Evolutionary conservation across 306 rosid species (phyloP).

Genomic region (Alnus glutinosa): DNA sequence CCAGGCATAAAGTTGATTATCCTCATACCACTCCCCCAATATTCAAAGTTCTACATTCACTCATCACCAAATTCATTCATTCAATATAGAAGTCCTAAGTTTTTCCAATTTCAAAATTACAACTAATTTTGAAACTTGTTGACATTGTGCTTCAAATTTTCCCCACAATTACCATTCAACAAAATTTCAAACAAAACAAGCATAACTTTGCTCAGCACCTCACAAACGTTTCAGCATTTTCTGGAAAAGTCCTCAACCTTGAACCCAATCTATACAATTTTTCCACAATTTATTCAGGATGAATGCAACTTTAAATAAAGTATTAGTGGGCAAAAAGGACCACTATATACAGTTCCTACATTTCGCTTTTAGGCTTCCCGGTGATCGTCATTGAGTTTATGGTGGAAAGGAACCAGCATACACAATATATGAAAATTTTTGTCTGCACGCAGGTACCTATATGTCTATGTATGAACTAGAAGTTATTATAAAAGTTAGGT

Average conservation of each 20-base stretch:
- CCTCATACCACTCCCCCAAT: background rate
- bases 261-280: background rate
- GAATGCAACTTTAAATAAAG: background rate
- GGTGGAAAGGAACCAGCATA: conserved; percentile 6
- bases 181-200: background rate
- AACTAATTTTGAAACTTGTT: background rate
- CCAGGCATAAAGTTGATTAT: background rate
- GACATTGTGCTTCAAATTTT: conserved; percentile 1
- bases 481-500: background rate
- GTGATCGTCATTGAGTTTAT: background rate
- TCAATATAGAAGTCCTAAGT: background rate
- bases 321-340: conserved; percentile 15
- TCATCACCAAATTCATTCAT: background rate
- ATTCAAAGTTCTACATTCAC: background rate
- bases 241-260: background rate
- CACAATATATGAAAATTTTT: background rate
- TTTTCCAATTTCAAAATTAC: background rate
- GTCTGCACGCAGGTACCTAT: background rate
- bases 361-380: background rate
- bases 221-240: background rate
- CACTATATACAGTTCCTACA: background rate
- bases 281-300: background rate
- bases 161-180: background rate
- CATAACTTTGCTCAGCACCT: conserved; percentile 1
- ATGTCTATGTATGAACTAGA: background rate